phyloP scores from a whole-genome alignment of 2,329 filamentous ascomycete genomes.

The Verticillium nonalfalfae region DNA sequence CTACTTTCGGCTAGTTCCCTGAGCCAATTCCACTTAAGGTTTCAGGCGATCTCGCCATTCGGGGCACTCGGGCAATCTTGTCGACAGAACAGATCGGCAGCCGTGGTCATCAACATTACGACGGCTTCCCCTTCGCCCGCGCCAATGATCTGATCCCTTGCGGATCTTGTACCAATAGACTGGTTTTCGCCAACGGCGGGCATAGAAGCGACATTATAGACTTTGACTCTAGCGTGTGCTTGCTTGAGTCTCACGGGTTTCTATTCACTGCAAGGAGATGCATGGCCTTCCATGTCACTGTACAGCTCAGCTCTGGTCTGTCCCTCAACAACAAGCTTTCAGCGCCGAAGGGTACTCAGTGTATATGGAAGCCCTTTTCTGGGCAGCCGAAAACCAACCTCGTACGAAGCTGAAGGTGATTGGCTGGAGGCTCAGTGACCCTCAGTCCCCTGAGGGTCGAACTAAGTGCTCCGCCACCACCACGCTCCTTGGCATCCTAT shows the following conservation, averaged over 20 bases:
- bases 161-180: neutral
- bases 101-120: neutral
- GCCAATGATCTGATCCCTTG: neutral
- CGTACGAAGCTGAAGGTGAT: neutral
- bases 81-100: neutral
- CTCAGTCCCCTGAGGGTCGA: neutral
- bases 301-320: no score
- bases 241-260: neutral
- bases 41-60: neutral
- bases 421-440: neutral
- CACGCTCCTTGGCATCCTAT: neutral
- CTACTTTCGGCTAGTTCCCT: neutral
- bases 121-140: neutral
- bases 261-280: neutral
- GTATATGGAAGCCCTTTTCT: neutral
- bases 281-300: no score
- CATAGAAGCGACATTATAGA: neutral
- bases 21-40: neutral
- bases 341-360: neutral
- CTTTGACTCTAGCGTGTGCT: neutral
- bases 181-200: neutral
- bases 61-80: neutral
- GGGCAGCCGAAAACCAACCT: neutral
- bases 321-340: neutral
- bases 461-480: neutral